Evolutionary conservation across 2,329 filamentous ascomycete genomes (phyloP), one percentile per base, ranked within the genome.

Genomic region (Cladophialophora exuberans): DNA sequence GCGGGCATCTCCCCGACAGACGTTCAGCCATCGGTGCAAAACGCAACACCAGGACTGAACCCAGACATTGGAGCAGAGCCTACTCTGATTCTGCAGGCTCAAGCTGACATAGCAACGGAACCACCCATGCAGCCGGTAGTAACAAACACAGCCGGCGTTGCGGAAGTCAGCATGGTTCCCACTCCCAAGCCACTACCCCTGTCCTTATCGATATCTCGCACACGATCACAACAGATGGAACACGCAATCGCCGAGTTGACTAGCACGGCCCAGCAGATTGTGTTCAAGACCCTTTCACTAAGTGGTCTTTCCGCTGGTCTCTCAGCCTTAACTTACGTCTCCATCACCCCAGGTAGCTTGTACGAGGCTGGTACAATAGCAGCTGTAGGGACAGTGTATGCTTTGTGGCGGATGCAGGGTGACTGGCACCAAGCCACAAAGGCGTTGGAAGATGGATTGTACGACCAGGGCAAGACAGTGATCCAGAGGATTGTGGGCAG

Each of bases 171-270:
- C 4, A 55, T 62, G 50, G 36, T 23, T 15, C 55, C 61, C 3
- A 47, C 43, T 5, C 36, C 60, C 58, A 7, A 61, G 44, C 6
- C 65, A 67, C 30, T 73, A 66, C 18, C 82, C 80, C 22, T 96
- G 89, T 90, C 89, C 87, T 1, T 80, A 83, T 84, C 90, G 54
- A 93, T 97, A 56, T 77, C 87, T 11, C 79, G 82, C 22, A 85
- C 86, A 6, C 83, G 91, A n/a, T 75, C 79, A 30, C 83, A 84
- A 60, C 79, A 91, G 2, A 78, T 85, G 36, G 73, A 78, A n/a
- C 79, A 83, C 56, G 89, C 86, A 0, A 79, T 91, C 2, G 86
- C 87, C 1, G 83, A 85, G 1, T 75, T 92, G 3, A 88, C 90
- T 66, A 84, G 87, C 1, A 75, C 90, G 0, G 87, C 87, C 1